Conservation (phyloP, 2,329 filamentous ascomycete species). For the Cladophialophora psammophila region DNA sequence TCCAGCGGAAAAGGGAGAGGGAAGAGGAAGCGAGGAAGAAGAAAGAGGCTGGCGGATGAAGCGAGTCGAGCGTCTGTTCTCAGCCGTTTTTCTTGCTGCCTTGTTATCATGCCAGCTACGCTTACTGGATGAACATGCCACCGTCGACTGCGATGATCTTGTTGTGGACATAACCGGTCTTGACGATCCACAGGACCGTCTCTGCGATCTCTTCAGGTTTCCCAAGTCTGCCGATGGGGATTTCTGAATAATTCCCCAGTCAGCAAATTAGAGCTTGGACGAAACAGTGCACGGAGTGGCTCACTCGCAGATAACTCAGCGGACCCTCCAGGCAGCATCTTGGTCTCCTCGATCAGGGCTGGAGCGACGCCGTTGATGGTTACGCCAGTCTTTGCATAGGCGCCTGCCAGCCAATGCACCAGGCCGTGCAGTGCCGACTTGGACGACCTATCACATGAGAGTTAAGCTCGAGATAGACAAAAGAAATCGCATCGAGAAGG, state of each 20-base stretch:
- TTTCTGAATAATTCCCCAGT: conserved; percentile 39
- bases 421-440: conserved; percentile 58
- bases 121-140: conserved; percentile 47
- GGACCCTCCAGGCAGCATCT: conserved; percentile 52
- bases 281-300: not conserved
- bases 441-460: conserved; percentile 41
- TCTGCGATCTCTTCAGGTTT: conserved; percentile 57
- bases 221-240: conserved; percentile 56
- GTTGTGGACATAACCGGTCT: conserved; percentile 56
- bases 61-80: not conserved
- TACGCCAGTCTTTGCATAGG: conserved; percentile 54
- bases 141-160: conserved; percentile 55
- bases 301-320: conserved; percentile 41
- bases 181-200: conserved; percentile 57
- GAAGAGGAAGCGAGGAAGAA: conserved; percentile 46
- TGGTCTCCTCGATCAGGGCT: conserved; percentile 55
- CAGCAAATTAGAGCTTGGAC: not conserved
- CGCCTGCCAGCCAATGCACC: conserved; percentile 55
- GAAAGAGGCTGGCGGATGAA: conserved; percentile 33
- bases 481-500: conserved; percentile 39
- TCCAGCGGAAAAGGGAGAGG: conserved; percentile 65
- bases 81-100: not conserved
- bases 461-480: conserved; percentile 37
- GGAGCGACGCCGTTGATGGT: conserved; percentile 59
- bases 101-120: not conserved